Conservation (phyloP, 192 early-diverging fungal species). For the Coemansia sp. region DNA sequence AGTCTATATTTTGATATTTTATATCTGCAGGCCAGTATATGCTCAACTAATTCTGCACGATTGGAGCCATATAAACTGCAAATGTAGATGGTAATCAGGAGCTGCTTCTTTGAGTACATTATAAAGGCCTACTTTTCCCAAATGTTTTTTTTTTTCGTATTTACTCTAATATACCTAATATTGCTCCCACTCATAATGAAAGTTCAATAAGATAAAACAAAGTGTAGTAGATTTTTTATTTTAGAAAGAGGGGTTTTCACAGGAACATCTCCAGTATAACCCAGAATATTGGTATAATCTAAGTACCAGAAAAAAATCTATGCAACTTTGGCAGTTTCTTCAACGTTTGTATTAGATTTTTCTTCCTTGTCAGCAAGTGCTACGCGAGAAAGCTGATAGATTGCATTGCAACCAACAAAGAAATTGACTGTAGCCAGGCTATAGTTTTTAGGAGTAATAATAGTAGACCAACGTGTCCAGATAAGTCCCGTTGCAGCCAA, state of each 20-base stretch:
- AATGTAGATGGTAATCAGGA: neutral
- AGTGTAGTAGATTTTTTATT: no score
- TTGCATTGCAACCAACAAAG: constrained; percentile 87
- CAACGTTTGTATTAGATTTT: neutral
- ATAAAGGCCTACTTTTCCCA: neutral
- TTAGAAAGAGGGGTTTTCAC: no score
- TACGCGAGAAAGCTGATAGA: constrained; percentile 85
- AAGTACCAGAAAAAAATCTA: neutral
- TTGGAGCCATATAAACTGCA: neutral
- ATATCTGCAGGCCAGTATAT: neutral
- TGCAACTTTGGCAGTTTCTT: neutral
- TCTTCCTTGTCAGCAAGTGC: constrained; percentile 58
- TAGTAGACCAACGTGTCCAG: constrained; percentile 94
- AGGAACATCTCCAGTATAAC: no score
- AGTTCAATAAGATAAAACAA: no score
- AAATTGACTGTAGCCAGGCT: constrained; percentile 87
- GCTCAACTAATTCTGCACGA: neutral
- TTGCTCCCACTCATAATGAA: neutral
- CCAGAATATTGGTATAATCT: no score
- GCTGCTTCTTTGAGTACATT: neutral
- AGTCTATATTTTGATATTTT: neutral
- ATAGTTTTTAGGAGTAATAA: constrained; percentile 93
- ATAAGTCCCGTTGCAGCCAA: constrained; percentile 92
- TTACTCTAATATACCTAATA: neutral
- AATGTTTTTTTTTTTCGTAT: neutral